These are phyloP conservation scores for Talaromyces ruber DNA, from an alignment of 495 filamentous ascomycete genomes.

Conservation along the genomic window DNA sequence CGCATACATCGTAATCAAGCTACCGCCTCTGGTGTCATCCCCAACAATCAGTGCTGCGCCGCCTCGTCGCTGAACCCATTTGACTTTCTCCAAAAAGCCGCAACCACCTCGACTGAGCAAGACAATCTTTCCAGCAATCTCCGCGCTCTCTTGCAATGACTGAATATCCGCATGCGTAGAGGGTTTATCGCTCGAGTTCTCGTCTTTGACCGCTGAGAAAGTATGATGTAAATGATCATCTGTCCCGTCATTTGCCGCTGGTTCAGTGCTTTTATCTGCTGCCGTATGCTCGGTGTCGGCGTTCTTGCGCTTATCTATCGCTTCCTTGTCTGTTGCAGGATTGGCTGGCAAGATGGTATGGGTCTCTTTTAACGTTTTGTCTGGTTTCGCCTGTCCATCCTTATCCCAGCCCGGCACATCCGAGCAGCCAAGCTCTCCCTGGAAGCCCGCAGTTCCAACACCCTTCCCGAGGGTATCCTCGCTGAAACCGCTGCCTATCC, in stretches of 20 bases:
- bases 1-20: slow-evolving; percentile 93
- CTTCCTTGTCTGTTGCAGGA: slow-evolving; percentile 19
- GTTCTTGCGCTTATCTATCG: slow-evolving; percentile 6
- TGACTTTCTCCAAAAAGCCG: slow-evolving; percentile 93
- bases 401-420: slow-evolving; percentile 90
- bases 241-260: slow-evolving; percentile 62
- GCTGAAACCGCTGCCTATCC: slow-evolving; percentile 84
- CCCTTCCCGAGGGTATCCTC: slow-evolving; percentile 59
- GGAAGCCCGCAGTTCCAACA: slow-evolving; percentile 43
- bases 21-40: slow-evolving; percentile 79
- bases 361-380: slow-evolving; percentile 9
- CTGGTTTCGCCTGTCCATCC: slow-evolving; percentile 25
- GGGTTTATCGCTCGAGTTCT: slow-evolving; percentile 31
- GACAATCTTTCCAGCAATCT: slow-evolving; percentile 89
- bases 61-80: slow-evolving; percentile 89
- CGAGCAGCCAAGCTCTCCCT: slow-evolving; percentile 93
- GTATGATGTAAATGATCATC: slow-evolving; percentile 83
- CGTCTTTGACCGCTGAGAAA: slow-evolving; percentile 40
- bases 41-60: slow-evolving; percentile 88
- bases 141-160: slow-evolving; percentile 85
- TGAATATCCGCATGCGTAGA: slow-evolving; percentile 83
- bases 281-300: slow-evolving; percentile 6
- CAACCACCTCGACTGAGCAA: slow-evolving; percentile 87
- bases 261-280: slow-evolving; percentile 12
- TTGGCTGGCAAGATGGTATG: slow-evolving; percentile 3